Evolutionary conservation across 768 basidiomycete genomes (phyloP).

Genomic region (Pleurotus platypus): DNA sequence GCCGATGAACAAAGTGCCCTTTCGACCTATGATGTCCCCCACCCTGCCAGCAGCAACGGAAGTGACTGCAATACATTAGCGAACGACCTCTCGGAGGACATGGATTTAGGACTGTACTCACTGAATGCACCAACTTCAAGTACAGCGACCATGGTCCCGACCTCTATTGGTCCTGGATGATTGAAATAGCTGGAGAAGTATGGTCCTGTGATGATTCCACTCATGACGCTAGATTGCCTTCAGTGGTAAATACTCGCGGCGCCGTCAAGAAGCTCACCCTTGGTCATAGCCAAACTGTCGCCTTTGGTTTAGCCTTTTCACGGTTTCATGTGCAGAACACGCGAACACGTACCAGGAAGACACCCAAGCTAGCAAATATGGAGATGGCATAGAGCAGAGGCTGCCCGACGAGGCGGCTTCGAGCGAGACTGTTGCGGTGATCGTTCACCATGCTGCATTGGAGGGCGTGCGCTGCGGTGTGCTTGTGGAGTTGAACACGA

Average conservation of each 20-base stretch:
- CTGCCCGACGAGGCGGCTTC: constrained; percentile 68
- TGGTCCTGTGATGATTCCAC: constrained; percentile 86
- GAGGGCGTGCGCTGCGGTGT: constrained; percentile 7
- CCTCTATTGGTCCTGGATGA: constrained; percentile 64
- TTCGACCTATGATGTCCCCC: constrained; percentile 83
- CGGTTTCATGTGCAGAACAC: not conserved
- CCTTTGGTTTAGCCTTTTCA: no score
- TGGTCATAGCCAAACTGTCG: constrained; percentile 82
- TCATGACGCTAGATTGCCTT: constrained; percentile 62
- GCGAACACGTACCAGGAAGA: constrained; percentile 67
- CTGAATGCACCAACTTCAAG: constrained; percentile 90
- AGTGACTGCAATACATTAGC: constrained; percentile 51
- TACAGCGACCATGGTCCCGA: constrained; percentile 97
- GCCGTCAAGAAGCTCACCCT: constrained; percentile 46
- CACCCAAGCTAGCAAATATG: constrained; percentile 78
- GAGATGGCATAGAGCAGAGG: constrained; percentile 78
- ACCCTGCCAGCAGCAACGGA: constrained; percentile 86
- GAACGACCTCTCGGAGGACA: not conserved
- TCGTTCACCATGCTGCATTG: constrained; percentile 55
- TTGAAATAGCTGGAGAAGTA: constrained; percentile 82
- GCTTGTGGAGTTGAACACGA: constrained; percentile 9
- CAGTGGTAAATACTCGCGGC: constrained; percentile 11
- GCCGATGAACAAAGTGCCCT: constrained; percentile 79
- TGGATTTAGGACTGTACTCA: constrained; percentile 29
- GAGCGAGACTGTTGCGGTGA: constrained; percentile 22